These are phyloP conservation scores for Mortierella sp. DNA, from an alignment of 371 early-diverging fungal species.

Conservation along the genomic window DNA sequence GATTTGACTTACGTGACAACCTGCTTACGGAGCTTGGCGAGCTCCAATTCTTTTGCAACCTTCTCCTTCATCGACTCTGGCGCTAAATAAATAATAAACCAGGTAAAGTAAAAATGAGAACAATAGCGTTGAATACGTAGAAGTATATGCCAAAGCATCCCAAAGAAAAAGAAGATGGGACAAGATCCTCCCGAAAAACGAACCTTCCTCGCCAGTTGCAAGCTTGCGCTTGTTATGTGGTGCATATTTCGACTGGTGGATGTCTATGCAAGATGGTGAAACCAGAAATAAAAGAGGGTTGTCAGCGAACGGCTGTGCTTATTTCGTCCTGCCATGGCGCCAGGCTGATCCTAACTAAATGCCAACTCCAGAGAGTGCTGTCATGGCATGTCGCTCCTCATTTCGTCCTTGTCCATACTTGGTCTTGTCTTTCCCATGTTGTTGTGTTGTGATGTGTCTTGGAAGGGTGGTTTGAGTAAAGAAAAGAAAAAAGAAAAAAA, in stretches of 20 bases:
- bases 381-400: background rate
- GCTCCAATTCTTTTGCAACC: constrained; percentile 43
- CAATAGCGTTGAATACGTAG: background rate
- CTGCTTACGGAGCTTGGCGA: constrained; percentile 55
- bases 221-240: constrained; percentile 52
- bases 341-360: background rate
- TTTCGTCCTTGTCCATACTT: constrained; percentile 27
- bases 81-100: constrained; percentile 5
- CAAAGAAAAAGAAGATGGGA: background rate
- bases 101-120: background rate
- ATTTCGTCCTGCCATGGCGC: background rate
- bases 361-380: background rate
- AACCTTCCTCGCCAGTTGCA: constrained; percentile 37
- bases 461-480: background rate
- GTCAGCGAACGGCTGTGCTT: background rate
- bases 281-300: background rate
- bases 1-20: constrained; percentile 29
- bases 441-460: constrained; percentile 12
- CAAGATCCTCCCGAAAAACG: background rate
- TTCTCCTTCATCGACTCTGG: constrained; percentile 54
- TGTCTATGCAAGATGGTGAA: constrained; percentile 18
- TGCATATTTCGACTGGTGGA: constrained; percentile 49
- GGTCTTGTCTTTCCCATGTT: constrained; percentile 53
- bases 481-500: constrained; percentile 4
- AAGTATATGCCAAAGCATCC: background rate